phyloP scores from a whole-genome alignment of 768 basidiomycete species.

The Phallus indusiatus region DNA sequence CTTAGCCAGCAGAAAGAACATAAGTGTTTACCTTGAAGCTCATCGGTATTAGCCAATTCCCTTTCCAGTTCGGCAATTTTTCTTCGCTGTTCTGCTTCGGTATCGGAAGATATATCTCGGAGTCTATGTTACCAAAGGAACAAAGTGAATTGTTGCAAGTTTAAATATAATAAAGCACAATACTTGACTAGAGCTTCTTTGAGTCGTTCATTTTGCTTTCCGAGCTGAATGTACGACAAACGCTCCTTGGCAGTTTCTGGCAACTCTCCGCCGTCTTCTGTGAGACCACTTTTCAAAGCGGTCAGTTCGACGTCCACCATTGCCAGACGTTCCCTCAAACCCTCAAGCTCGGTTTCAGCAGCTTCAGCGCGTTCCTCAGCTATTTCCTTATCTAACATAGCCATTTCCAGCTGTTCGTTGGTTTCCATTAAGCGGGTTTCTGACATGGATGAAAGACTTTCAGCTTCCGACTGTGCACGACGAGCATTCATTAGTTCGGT shows the following conservation, averaged over 20 bases:
- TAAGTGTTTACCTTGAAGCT: slow-evolving; percentile 56
- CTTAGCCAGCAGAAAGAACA: slow-evolving; percentile 1
- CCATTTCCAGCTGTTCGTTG: slow-evolving; percentile 90
- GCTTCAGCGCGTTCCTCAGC: slow-evolving; percentile 88
- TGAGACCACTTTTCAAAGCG: slow-evolving; percentile 52
- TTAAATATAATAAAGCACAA: slow-evolving; percentile 12
- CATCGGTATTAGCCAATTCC: slow-evolving; percentile 68
- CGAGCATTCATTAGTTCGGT: slow-evolving; percentile 67
- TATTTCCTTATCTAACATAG: slow-evolving; percentile 91
- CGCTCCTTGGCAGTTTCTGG: slow-evolving; percentile 34
- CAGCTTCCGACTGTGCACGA: slow-evolving; percentile 68
- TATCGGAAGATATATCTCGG: slow-evolving; percentile 82
- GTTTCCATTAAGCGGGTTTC: slow-evolving; percentile 67
- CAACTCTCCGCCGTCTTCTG: slow-evolving; percentile 23
- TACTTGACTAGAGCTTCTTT: slow-evolving; percentile 90
- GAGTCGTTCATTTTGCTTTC: slow-evolving; percentile 92
- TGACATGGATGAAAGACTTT: slow-evolving; percentile 62
- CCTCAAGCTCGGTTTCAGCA: slow-evolving; percentile 69
- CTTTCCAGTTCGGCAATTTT: slow-evolving; percentile 85
- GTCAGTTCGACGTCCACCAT: slow-evolving; percentile 77
- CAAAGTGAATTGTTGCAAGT: not conserved
- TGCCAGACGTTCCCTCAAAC: slow-evolving; percentile 66
- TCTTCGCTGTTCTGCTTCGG: slow-evolving; percentile 72
- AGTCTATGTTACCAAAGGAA: slow-evolving; percentile 36
- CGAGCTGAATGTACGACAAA: slow-evolving; percentile 74